These are phyloP conservation scores for Ascochyta fabae DNA, from an alignment of 2,329 filamentous ascomycete species.

Conservation along the genomic window DNA sequence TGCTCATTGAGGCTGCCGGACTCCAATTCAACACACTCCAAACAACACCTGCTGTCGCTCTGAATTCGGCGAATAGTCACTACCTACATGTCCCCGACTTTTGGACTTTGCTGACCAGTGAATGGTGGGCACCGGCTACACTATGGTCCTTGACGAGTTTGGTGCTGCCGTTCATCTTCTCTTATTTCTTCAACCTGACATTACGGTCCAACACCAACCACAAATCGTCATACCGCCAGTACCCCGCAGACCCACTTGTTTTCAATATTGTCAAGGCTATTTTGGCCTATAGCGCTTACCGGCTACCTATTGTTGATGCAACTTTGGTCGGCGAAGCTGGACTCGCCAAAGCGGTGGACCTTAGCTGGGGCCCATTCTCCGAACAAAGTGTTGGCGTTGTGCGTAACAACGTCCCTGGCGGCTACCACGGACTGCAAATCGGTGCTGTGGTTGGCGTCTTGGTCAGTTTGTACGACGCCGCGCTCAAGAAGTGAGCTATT, in stretches of 20 bases:
- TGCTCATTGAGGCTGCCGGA: slow-evolving; percentile 70
- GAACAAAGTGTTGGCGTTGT: slow-evolving; percentile 67
- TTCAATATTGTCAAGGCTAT: slow-evolving; percentile 91
- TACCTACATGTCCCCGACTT: slow-evolving; percentile 78
- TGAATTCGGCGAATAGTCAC: slow-evolving; percentile 63
- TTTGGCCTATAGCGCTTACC: slow-evolving; percentile 80
- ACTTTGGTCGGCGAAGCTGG: slow-evolving; percentile 46
- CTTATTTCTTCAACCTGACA: slow-evolving; percentile 92
- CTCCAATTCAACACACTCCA: slow-evolving; percentile 75
- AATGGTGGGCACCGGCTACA: slow-evolving; percentile 83
- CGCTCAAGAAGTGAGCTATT: slow-evolving; percentile 62
- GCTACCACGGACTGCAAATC: slow-evolving; percentile 72
- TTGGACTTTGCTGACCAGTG: slow-evolving; percentile 74
- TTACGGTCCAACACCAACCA: slow-evolving; percentile 59
- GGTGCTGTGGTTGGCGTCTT: slow-evolving; percentile 72
- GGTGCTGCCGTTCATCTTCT: slow-evolving; percentile 71
- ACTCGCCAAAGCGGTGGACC: slow-evolving; percentile 59
- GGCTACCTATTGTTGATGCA: slow-evolving; percentile 34
- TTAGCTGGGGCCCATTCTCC: slow-evolving; percentile 62
- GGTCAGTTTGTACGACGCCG: slow-evolving; percentile 77
- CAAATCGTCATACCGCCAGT: slow-evolving; percentile 55
- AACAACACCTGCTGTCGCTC: slow-evolving; percentile 69
- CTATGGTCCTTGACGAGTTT: slow-evolving; percentile 79
- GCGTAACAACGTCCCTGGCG: slow-evolving; percentile 71
- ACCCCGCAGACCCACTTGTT: slow-evolving; percentile 80